Base-by-base conservation (phyloP, 129 eudicot species). In the Flaveria ramosissima region DNA sequence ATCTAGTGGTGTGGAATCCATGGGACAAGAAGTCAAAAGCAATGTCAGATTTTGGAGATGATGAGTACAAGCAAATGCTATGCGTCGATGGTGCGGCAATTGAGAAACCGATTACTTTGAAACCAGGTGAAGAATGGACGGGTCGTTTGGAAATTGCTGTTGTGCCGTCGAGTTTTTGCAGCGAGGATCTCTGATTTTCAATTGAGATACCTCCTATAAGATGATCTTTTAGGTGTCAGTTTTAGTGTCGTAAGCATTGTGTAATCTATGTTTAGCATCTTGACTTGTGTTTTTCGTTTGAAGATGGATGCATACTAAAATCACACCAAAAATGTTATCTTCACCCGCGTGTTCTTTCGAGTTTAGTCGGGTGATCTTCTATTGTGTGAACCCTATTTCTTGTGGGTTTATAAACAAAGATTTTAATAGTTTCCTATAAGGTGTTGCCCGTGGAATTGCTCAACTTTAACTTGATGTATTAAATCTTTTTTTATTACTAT, bases 51-150 rank as follows among this genome's bases (percentile, higher is more conserved):
- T 83, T 92, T 43, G 98, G 98, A n/a, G 98, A 92, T 15, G 96
- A 86, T 4, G 98, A 92, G 68, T 92, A 89, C 88, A 92, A 90
- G 55, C 91, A 92, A 55, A 92, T 90, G 96, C 76, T 92, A 19
- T 92, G 98, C 24, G 96, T 92, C 0, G 92, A 85, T 76, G 96
- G 88, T 21, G 96, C 98, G 45, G 98, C 88, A 1, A 82, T 90
- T 23, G 96, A 92, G 79, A 92, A 88, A 42, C 89, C 88, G 24
- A 87, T 92, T 19, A 81, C 93, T 11, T 73, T 92, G 84, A 92
- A 84, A 76, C 97, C 91, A 7, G 97, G 97, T 23, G 97, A 92
- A 76, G 97, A 92, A 66, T 92, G 97, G 97, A 89, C 91, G n/a
- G 97, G 97, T 21, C 83, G 96, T 6, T 21, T 92, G 71, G 96